Conservation (phyloP, 306 rosid genomes). For the Argentina anserina region DNA sequence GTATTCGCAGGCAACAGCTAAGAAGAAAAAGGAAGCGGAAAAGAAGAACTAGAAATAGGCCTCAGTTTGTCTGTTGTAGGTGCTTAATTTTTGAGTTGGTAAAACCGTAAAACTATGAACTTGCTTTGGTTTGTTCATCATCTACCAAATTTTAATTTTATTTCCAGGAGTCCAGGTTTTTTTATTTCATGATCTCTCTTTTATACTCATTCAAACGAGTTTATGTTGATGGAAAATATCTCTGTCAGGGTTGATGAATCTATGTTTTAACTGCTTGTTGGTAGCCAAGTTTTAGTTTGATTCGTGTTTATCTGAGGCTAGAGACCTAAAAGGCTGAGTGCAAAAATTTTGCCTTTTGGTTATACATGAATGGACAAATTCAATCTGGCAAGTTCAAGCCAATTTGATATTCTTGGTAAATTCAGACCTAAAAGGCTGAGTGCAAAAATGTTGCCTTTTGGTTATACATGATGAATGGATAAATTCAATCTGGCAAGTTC, state of each 20-base stretch:
- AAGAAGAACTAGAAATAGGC: constrained; percentile 44
- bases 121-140: not conserved
- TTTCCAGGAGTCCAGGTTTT: not conserved
- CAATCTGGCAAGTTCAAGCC: not conserved
- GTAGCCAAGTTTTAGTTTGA: not conserved
- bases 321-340: not conserved
- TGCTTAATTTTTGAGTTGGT: not conserved
- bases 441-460: not conserved
- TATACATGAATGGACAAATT: not conserved
- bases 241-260: not conserved
- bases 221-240: not conserved
- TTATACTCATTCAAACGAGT: too few relatives aligned
- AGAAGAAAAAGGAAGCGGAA: constrained; percentile 57
- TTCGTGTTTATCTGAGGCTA: not conserved
- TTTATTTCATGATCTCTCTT: not conserved
- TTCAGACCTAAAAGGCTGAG: not conserved
- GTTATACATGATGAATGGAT: not conserved
- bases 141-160: constrained; percentile 5
- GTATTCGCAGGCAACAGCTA: constrained; percentile 70
- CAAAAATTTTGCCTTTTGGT: not conserved
- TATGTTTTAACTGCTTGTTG: not conserved
- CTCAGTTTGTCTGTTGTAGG: not conserved
- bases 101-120: not conserved
- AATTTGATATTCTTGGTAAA: not conserved
- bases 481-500: not conserved